Evolutionary conservation across 768 basidiomycete genomes (phyloP).

Genomic region (Lentinula aciculospora): DNA sequence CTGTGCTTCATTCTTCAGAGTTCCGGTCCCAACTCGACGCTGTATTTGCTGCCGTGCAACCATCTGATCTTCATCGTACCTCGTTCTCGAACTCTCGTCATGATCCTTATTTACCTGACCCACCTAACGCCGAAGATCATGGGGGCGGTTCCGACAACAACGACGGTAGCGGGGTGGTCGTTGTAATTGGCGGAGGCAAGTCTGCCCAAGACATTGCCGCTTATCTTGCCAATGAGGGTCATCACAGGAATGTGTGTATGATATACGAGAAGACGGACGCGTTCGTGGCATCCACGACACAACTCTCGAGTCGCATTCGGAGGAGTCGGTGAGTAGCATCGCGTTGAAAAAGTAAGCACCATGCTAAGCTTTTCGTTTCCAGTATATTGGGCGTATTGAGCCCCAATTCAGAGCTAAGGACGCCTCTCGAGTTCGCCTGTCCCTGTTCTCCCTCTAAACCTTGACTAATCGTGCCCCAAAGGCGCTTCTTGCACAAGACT

Average conservation of each 20-base stretch:
- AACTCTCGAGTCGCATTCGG: constrained; percentile 49
- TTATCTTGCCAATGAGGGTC: constrained; percentile 42
- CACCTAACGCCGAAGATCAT: not conserved
- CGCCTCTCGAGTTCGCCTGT: constrained; percentile 43
- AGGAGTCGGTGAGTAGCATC: constrained; percentile 46
- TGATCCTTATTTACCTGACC: not conserved
- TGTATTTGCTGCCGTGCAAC: constrained; percentile 27
- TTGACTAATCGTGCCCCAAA: constrained; percentile 6
- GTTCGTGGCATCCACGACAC: constrained; percentile 38
- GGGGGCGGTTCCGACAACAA: not conserved
- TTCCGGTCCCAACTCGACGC: constrained; percentile 38
- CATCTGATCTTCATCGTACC: constrained; percentile 10
- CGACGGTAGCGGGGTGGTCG: constrained; percentile 21
- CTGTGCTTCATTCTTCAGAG: constrained; percentile 47
- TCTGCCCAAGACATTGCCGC: constrained; percentile 58
- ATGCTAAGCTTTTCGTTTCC: not conserved
- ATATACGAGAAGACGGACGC: constrained; percentile 49
- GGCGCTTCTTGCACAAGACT: constrained; percentile 31
- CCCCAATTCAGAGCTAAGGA: constrained; percentile 41
- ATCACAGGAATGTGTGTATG: constrained; percentile 34
- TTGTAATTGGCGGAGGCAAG: constrained; percentile 62
- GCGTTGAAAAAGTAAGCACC: not conserved
- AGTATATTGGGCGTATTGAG: constrained; percentile 47
- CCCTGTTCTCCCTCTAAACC: not conserved
- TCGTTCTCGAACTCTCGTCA: too few relatives aligned